Conservation (phyloP, 2,329 filamentous ascomycete genomes). For the Magnaporthiopsis incrustans region DNA sequence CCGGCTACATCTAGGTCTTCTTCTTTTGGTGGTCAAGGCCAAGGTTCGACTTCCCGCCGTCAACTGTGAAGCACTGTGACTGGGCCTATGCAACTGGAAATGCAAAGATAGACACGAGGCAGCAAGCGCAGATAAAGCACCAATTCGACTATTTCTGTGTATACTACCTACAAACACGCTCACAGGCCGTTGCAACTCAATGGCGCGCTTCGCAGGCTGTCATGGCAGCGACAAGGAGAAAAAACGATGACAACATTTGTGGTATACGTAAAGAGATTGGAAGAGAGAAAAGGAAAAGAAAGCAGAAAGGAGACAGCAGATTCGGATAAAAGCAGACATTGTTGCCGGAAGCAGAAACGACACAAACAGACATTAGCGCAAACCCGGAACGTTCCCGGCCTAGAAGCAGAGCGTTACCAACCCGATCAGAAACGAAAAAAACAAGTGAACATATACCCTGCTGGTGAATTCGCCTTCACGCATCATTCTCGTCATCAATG, state of each 20-base stretch:
- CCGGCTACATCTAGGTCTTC: background rate
- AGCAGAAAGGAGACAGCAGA: too few relatives aligned
- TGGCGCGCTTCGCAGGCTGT: background rate
- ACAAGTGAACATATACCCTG: background rate
- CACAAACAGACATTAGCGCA: background rate
- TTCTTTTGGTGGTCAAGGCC: background rate
- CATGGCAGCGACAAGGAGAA: background rate
- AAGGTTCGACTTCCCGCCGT: background rate
- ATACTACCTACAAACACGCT: background rate
- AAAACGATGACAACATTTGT: background rate
- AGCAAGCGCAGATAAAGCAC: background rate
- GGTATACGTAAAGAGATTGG: background rate
- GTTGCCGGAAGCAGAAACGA: background rate
- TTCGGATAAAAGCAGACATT: background rate
- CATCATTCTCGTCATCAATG: background rate
- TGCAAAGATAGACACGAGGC: background rate
- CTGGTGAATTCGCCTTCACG: background rate
- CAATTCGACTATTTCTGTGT: background rate
- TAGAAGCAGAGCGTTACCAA: background rate
- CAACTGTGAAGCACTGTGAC: background rate
- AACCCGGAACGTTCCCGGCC: background rate
- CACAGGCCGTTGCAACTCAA: background rate
- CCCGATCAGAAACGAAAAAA: background rate
- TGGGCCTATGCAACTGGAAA: background rate
- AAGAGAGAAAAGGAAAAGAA: background rate